Percentiles rank a stretch among this genome's conserved stretches.
Evolutionary conservation across 2,329 filamentous ascomycete genomes (phyloP).

Genomic region (Trichoderma koningiopsis): DNA sequence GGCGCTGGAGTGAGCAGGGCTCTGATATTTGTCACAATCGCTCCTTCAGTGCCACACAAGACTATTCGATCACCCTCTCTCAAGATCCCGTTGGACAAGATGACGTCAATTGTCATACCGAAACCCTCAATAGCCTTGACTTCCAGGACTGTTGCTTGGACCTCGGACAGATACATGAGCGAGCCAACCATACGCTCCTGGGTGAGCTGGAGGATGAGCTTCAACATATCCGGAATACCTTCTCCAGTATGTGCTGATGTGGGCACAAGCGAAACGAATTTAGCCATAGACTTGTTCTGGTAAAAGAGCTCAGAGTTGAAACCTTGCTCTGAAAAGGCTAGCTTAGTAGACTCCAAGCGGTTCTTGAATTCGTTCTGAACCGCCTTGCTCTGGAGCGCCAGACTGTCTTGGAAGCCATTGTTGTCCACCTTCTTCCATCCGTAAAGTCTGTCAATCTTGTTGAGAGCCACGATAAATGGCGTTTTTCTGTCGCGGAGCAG

Average conservation of each 20-base stretch:
- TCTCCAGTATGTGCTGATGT: conserved; percentile 99
- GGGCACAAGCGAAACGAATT: conserved; percentile 91
- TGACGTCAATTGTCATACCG: conserved; percentile 97
- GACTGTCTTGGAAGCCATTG: conserved; percentile 94
- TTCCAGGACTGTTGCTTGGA: conserved; percentile 96
- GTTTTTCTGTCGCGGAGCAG: conserved; percentile 91
- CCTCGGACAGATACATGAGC: conserved; percentile 97
- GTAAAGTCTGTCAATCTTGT: conserved; percentile 99
- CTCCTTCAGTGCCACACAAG: conserved; percentile 93
- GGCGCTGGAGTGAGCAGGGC: conserved; percentile 91
- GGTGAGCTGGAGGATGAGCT: conserved; percentile 86
- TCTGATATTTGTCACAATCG: conserved; percentile 92
- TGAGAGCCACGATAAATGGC: conserved; percentile 96
- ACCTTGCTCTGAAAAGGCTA: conserved; percentile 92
- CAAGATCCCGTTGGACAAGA: conserved; percentile 93
- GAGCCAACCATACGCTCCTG: conserved; percentile 97
- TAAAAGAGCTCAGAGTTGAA: conserved; percentile 98
- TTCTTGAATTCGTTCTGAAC: conserved; percentile 95
- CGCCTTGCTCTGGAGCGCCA: conserved; percentile 86
- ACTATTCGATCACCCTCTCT: conserved; percentile 94
- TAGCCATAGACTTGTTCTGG: conserved; percentile 97
- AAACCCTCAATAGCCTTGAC: conserved; percentile 99
- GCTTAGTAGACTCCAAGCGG: conserved; percentile 85
- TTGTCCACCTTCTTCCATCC: conserved; percentile 99
- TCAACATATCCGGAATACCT: conserved; percentile 98